Percentiles rank a stretch among this genome's conserved stretches.
These are phyloP conservation scores for Boletus huronensis DNA, from an alignment of 768 basidiomycete species.

Conservation along the genomic window DNA sequence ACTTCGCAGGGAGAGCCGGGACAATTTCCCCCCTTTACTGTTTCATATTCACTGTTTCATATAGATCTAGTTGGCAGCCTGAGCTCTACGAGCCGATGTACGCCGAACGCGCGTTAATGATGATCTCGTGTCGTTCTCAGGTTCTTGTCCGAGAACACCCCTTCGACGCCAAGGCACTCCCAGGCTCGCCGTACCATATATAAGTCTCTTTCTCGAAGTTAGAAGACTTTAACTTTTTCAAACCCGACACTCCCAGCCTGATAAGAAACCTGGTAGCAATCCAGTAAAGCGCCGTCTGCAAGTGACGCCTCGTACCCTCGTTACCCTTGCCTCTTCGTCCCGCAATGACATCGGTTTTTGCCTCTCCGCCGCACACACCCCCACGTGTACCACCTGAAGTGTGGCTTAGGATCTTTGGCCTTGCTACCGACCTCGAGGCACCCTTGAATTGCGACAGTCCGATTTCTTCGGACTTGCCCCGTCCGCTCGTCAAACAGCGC, in stretches of 20 bases:
- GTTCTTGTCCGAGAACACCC: not conserved
- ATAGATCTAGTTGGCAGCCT: not conserved
- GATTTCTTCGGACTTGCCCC: slow-evolving; percentile 19
- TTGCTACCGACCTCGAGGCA: slow-evolving; percentile 14
- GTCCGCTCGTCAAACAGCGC: slow-evolving; percentile 10
- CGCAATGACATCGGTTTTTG: slow-evolving; percentile 11
- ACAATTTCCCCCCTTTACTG: not conserved
- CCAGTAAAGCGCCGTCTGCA: not conserved
- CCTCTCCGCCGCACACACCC: not conserved
- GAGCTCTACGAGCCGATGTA: not conserved
- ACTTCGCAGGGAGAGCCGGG: not conserved
- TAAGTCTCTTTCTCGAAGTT: not conserved
- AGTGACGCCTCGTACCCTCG: not conserved
- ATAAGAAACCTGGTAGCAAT: not conserved
- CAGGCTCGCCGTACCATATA: slow-evolving; percentile 15
- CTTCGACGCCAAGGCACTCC: slow-evolving; percentile 8
- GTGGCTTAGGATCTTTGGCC: slow-evolving; percentile 26
- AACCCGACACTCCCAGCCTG: not conserved
- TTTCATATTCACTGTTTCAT: not conserved
- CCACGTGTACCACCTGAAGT: slow-evolving; percentile 26
- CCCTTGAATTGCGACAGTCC: slow-evolving; percentile 10
- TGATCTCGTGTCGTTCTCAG: not conserved
- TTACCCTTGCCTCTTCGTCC: not conserved
- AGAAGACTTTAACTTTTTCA: not conserved
- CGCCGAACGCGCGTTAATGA: not conserved